Evolutionary conservation across 2,329 filamentous ascomycete genomes (phyloP).

Genomic region (Beauveria sp.): DNA sequence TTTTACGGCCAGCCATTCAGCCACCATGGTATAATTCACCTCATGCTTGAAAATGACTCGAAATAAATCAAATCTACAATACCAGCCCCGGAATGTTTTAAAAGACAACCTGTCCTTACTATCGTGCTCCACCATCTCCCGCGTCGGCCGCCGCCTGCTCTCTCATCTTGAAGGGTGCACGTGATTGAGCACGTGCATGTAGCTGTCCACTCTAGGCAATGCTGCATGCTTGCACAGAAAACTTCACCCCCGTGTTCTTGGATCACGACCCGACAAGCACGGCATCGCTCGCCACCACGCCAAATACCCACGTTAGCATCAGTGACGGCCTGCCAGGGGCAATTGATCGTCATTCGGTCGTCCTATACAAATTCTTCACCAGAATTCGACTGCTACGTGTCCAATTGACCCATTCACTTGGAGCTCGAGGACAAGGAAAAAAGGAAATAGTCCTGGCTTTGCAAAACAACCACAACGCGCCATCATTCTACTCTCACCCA

Average conservation of each 20-base stretch:
- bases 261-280: background rate
- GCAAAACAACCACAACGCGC: background rate
- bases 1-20: background rate
- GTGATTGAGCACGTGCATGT: constrained; percentile 3
- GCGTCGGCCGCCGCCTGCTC: background rate
- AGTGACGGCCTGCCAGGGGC: background rate
- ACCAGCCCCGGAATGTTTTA: background rate
- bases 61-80: background rate
- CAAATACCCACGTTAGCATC: background rate
- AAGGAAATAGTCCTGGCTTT: background rate
- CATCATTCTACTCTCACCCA: no score
- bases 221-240: constrained; percentile 10
- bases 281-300: background rate
- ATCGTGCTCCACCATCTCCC: background rate
- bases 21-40: background rate
- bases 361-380: background rate
- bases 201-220: constrained; percentile 8
- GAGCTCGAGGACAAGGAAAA: constrained; percentile 2
- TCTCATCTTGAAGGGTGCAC: background rate
- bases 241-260: constrained; percentile 9
- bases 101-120: background rate
- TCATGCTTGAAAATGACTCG: background rate
- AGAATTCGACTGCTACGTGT: background rate
- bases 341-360: background rate
- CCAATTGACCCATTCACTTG: constrained; percentile 10